These are phyloP conservation scores for Fusarium sp. DNA, from an alignment of 2,329 filamentous ascomycete genomes.

Conservation along the genomic window DNA sequence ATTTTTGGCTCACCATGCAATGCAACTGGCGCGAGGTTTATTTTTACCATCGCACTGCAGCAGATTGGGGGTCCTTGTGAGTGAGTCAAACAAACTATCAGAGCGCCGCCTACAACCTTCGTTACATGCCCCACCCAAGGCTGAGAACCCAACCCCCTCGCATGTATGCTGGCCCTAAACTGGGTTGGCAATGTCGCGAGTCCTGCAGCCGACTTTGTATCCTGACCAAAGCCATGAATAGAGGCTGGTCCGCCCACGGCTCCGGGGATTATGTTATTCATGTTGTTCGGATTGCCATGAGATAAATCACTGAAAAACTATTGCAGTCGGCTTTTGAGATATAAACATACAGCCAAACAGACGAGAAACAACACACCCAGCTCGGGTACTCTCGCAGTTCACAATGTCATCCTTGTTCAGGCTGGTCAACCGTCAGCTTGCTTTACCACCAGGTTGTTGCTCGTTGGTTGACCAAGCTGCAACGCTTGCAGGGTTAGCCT, in stretches of 20 bases:
- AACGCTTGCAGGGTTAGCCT: conserved; percentile 42
- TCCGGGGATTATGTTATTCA: conserved; percentile 10
- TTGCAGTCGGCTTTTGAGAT: background rate
- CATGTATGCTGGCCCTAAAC: conserved; percentile 42
- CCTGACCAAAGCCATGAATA: conserved; percentile 14
- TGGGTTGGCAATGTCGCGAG: conserved; percentile 40
- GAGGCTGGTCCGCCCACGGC: conserved; percentile 20
- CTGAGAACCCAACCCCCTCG: conserved; percentile 45
- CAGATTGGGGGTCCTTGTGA: conserved; percentile 35
- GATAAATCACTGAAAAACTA: background rate
- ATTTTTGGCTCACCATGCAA: conserved; percentile 34
- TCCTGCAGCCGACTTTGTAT: conserved; percentile 39
- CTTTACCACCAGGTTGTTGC: conserved; percentile 27
- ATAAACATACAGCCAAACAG: background rate
- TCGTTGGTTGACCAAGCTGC: conserved; percentile 39
- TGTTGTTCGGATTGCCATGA: background rate
- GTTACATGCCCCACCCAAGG: conserved; percentile 38
- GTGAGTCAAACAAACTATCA: conserved; percentile 41
- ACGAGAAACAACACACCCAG: conserved; percentile 3
- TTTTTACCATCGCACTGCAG: conserved; percentile 46
- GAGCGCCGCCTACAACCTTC: conserved; percentile 39
- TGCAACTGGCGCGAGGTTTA: conserved; percentile 42
- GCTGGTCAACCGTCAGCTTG: conserved; percentile 33
- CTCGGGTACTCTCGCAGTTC: conserved; percentile 7
- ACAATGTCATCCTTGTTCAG: conserved; percentile 7